Percentiles rank a stretch among this genome's conserved stretches.
Conservation (phyloP, 176 grass and related monocot species). For the Hordeum vulgare region DNA sequence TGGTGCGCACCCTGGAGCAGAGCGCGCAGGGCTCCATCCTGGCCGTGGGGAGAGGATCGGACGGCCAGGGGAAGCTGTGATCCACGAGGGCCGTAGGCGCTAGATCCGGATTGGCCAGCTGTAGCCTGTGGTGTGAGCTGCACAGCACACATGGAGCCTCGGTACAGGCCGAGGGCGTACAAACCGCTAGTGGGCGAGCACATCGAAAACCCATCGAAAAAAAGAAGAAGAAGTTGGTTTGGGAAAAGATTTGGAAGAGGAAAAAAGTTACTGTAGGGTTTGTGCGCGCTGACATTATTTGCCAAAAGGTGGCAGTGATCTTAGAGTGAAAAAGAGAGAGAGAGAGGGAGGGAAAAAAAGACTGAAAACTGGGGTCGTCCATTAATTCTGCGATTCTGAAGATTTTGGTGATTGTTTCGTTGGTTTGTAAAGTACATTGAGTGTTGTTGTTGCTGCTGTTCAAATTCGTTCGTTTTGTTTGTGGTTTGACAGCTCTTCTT, state of each 20-base stretch:
- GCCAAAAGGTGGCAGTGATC: constrained; percentile 17
- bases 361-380: constrained; percentile 4
- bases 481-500: not conserved
- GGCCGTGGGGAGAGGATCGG: constrained; percentile 24
- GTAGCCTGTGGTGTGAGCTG: not conserved
- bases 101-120: constrained; percentile 43
- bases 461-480: not conserved
- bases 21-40: constrained; percentile 35
- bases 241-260: constrained; percentile 7
- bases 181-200: constrained; percentile 34
- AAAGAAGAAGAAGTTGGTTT: too few relatives aligned
- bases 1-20: constrained; percentile 45
- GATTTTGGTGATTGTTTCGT: constrained; percentile 32
- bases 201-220: not conserved
- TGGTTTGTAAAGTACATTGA: constrained; percentile 19
- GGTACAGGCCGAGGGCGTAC: constrained; percentile 4
- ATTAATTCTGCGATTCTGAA: constrained; percentile 22
- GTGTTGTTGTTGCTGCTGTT: not conserved
- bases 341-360: not conserved
- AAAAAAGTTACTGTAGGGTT: constrained; percentile 12
- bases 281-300: constrained; percentile 18
- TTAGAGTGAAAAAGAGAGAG: too few relatives aligned
- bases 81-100: constrained; percentile 4
- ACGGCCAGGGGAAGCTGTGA: constrained; percentile 26
- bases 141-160: constrained; percentile 15